Evolutionary conservation across 2,329 filamentous ascomycete genomes (phyloP).

Genomic region (Raffaelea albimanens): DNA sequence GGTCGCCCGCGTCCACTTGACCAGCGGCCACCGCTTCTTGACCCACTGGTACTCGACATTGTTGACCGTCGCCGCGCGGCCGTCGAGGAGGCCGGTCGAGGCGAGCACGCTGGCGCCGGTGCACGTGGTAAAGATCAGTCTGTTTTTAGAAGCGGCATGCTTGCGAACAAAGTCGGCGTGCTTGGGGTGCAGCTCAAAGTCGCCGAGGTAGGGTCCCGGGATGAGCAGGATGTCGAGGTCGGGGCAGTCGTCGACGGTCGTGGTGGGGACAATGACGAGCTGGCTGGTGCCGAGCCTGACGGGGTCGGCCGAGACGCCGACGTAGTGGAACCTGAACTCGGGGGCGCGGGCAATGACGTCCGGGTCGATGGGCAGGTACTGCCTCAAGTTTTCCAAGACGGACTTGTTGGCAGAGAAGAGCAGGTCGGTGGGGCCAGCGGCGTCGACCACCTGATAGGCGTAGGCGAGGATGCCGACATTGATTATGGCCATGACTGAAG

Average conservation of each 20-base stretch:
- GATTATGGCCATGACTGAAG: background rate
- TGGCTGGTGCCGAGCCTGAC: background rate
- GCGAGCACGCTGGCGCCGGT: background rate
- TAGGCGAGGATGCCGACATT: background rate
- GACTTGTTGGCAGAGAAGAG: background rate
- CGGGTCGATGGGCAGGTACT: background rate
- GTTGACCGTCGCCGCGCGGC: background rate
- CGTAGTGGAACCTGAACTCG: background rate
- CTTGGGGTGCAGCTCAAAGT: background rate
- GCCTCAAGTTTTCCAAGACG: background rate
- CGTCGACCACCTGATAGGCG: background rate
- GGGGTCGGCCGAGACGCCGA: background rate
- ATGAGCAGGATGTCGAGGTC: background rate
- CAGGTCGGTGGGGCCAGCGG: background rate
- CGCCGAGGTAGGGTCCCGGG: background rate
- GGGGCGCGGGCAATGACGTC: background rate
- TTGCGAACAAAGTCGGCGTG: background rate
- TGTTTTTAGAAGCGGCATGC: background rate
- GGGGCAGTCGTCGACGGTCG: background rate
- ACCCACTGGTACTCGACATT: background rate
- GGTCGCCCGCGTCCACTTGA: background rate
- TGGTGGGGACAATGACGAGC: background rate
- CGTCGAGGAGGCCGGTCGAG: background rate
- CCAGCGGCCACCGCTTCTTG: background rate
- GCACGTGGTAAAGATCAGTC: background rate